These are phyloP conservation scores for Davidsoniella virescens DNA, from an alignment of 2,329 filamentous ascomycete genomes.

Conservation along the genomic window DNA sequence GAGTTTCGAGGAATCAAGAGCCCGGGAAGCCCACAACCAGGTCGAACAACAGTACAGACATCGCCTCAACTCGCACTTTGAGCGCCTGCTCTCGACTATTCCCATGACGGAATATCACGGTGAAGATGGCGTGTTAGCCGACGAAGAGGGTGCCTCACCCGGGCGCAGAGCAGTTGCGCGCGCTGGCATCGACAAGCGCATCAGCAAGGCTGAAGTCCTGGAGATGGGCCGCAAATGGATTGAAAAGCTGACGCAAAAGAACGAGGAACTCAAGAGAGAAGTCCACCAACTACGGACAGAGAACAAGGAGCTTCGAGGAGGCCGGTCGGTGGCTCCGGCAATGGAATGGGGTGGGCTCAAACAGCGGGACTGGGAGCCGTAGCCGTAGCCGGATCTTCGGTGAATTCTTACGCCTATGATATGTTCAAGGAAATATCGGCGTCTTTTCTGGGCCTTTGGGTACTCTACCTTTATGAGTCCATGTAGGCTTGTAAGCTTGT, in stretches of 20 bases:
- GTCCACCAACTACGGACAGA: conserved; percentile 1
- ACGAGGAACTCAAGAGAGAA: background rate
- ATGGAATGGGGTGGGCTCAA: background rate
- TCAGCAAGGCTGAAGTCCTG: conserved; percentile 31
- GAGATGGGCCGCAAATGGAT: conserved; percentile 29
- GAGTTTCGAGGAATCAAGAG: conserved; percentile 26
- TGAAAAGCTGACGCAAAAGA: conserved; percentile 23
- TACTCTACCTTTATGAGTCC: too few species aligned
- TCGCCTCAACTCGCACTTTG: conserved; percentile 30
- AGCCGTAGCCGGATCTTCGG: too few species aligned
- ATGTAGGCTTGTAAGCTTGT: too few species aligned
- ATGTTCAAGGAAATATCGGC: too few species aligned
- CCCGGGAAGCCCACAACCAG: conserved; percentile 25
- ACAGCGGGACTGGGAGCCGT: conserved; percentile 1
- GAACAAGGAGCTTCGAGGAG: conserved; percentile 3
- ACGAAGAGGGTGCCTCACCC: conserved; percentile 17
- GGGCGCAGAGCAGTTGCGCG: conserved; percentile 15
- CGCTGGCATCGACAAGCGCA: conserved; percentile 16
- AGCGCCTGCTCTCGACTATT: conserved; percentile 26
- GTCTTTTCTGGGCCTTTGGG: too few species aligned
- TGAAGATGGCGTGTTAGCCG: conserved; percentile 16
- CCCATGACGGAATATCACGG: conserved; percentile 20
- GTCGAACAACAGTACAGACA: conserved; percentile 34
- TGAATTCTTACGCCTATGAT: too few species aligned
- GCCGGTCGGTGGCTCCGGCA: background rate